Conservation (phyloP, 805 yeast species). For the Debaryomyces maramus region DNA sequence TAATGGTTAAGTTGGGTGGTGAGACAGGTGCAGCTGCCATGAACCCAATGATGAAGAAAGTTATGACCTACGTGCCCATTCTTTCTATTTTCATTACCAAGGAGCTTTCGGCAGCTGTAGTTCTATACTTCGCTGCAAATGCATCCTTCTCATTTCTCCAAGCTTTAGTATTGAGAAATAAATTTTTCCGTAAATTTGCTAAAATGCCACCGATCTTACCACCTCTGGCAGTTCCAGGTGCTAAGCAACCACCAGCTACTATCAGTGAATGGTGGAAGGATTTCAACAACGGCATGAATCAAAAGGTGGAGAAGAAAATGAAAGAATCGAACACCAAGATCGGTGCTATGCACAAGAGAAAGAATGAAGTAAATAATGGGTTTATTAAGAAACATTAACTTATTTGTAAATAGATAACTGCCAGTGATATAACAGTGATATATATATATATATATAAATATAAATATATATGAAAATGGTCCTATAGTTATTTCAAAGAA, state of each 20-base stretch:
- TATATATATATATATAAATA: neutral
- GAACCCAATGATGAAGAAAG: slow-evolving; percentile 59
- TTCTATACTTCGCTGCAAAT: slow-evolving; percentile 81
- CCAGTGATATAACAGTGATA: neutral
- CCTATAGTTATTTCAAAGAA: neutral
- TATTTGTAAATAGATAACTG: neutral
- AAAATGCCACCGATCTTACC: slow-evolving; percentile 64
- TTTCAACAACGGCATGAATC: slow-evolving; percentile 29
- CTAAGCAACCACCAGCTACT: slow-evolving; percentile 30
- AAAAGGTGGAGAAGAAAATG: slow-evolving; percentile 34
- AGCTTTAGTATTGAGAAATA: slow-evolving; percentile 61
- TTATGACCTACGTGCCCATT: slow-evolving; percentile 74
- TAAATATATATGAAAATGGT: slow-evolving; percentile 8
- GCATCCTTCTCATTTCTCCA: slow-evolving; percentile 75
- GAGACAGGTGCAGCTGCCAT: slow-evolving; percentile 80
- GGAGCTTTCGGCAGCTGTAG: slow-evolving; percentile 81
- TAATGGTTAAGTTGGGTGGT: slow-evolving; percentile 82
- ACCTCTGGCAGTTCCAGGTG: slow-evolving; percentile 40
- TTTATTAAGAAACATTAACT: slow-evolving; percentile 41
- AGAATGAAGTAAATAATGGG: slow-evolving; percentile 26
- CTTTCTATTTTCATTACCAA: slow-evolving; percentile 86
- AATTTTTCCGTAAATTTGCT: slow-evolving; percentile 54
- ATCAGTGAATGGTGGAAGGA: slow-evolving; percentile 40
- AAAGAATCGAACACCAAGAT: slow-evolving; percentile 35
- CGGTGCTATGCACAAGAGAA: slow-evolving; percentile 38